Evolutionary conservation across 2,329 filamentous ascomycete species (phyloP).

Genomic region (Leptodontidium sp.): DNA sequence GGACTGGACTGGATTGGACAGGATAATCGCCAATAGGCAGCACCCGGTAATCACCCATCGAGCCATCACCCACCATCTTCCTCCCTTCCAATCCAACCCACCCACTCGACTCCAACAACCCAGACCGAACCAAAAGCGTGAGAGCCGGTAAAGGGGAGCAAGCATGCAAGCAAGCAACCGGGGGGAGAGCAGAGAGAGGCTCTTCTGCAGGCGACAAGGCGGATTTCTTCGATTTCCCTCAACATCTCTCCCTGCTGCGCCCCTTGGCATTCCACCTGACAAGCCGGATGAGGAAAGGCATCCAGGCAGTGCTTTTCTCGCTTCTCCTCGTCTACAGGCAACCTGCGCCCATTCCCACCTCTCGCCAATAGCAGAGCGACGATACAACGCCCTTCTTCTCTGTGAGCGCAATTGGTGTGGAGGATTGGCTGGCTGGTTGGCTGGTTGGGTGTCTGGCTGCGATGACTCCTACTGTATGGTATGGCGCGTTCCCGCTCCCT

Average conservation of each 20-base stretch:
- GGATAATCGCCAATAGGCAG: conserved; percentile 1
- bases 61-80: not conserved
- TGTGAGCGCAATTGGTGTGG: conserved; percentile 24
- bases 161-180: not conserved
- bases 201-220: conserved; percentile 31
- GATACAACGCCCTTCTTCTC: conserved; percentile 10
- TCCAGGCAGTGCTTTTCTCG: conserved; percentile 29
- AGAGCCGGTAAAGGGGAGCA: not conserved
- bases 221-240: conserved; percentile 14
- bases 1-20: not conserved
- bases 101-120: not conserved
- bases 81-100: not conserved
- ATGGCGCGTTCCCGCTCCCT: conserved; percentile 25
- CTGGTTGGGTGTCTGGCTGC: not conserved
- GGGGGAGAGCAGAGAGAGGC: conserved; percentile 20
- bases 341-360: conserved; percentile 9
- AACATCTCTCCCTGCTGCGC: conserved; percentile 21
- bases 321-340: conserved; percentile 12
- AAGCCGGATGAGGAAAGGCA: conserved; percentile 20
- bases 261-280: conserved; percentile 22
- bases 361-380: conserved; percentile 24
- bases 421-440: not conserved
- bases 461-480: conserved; percentile 30
- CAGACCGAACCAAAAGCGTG: not conserved
- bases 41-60: conserved; percentile 1